Evolutionary conservation across 2,329 filamentous ascomycete species (phyloP).

Genomic region (Berkeleyomyces basicola): DNA sequence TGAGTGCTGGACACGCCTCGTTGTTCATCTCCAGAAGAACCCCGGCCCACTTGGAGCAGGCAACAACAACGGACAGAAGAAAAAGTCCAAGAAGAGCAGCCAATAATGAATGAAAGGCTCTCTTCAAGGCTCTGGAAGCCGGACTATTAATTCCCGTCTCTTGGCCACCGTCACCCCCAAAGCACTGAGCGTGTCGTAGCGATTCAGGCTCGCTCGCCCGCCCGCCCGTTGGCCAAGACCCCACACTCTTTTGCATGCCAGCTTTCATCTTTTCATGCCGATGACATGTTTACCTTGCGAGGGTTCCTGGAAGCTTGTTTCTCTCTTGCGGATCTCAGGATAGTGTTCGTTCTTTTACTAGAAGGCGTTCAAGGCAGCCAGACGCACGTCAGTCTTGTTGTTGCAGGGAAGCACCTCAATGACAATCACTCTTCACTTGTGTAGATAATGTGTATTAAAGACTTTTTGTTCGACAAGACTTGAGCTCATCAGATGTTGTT

Average conservation of each 20-base stretch:
- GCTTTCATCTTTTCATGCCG: neutral
- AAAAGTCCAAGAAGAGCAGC: constrained; percentile 46
- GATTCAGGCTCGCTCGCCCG: neutral
- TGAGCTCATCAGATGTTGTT: too few species aligned
- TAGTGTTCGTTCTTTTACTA: neutral
- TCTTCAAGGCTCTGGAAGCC: neutral
- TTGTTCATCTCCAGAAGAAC: constrained; percentile 66
- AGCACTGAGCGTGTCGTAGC: neutral
- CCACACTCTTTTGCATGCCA: neutral
- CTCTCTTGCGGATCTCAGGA: neutral
- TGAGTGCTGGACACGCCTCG: constrained; percentile 72
- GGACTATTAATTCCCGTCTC: neutral
- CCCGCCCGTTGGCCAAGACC: neutral
- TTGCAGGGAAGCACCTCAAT: neutral
- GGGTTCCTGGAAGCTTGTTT: neutral
- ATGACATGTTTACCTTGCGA: neutral
- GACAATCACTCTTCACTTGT: neutral
- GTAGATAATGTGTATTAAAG: neutral
- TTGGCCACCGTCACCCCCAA: neutral
- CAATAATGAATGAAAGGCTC: constrained; percentile 16
- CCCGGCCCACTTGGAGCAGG: constrained; percentile 34
- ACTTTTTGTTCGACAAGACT: neutral
- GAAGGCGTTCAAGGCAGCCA: constrained; percentile 1
- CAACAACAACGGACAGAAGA: constrained; percentile 31
- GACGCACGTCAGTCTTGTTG: neutral